Conservation (phyloP, 345 rosid genomes). For the Linum tenue region DNA sequence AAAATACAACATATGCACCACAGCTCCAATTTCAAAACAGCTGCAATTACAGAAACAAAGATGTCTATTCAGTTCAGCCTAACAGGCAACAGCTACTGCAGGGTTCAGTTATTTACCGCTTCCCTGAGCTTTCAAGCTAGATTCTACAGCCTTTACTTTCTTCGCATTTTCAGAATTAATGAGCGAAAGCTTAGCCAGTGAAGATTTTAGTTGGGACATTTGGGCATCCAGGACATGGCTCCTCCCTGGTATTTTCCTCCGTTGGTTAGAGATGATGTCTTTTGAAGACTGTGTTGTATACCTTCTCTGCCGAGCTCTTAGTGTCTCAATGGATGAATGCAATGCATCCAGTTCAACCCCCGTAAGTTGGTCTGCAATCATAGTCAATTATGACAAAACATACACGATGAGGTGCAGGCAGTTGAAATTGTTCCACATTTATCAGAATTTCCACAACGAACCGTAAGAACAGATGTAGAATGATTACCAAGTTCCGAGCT, state of each 20-base stretch:
- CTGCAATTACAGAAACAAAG: neutral
- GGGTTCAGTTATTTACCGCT: neutral
- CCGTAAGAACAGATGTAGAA: neutral
- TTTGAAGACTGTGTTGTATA: constrained; percentile 30
- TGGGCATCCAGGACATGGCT: constrained; percentile 39
- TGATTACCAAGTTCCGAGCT: constrained; percentile 74
- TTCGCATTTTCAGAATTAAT: constrained; percentile 58
- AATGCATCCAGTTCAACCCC: constrained; percentile 68
- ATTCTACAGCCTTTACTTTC: constrained; percentile 60
- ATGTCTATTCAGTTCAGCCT: neutral
- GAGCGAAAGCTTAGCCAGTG: constrained; percentile 55
- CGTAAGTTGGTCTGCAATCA: constrained; percentile 45
- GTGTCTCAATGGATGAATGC: constrained; percentile 58
- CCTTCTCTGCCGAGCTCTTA: constrained; percentile 55
- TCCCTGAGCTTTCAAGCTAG: constrained; percentile 45
- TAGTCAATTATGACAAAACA: constrained; percentile 6
- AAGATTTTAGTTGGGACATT: constrained; percentile 56
- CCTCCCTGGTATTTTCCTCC: constrained; percentile 30
- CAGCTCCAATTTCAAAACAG: too few relatives aligned
- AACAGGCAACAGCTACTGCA: neutral
- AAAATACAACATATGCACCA: too few relatives aligned
- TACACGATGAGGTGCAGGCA: neutral
- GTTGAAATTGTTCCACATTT: neutral
- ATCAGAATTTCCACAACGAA: neutral
- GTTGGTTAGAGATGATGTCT: constrained; percentile 24